These are phyloP conservation scores for Phytophthora kernoviae DNA, from an alignment of 352 stramenopile species.

Conservation along the genomic window DNA sequence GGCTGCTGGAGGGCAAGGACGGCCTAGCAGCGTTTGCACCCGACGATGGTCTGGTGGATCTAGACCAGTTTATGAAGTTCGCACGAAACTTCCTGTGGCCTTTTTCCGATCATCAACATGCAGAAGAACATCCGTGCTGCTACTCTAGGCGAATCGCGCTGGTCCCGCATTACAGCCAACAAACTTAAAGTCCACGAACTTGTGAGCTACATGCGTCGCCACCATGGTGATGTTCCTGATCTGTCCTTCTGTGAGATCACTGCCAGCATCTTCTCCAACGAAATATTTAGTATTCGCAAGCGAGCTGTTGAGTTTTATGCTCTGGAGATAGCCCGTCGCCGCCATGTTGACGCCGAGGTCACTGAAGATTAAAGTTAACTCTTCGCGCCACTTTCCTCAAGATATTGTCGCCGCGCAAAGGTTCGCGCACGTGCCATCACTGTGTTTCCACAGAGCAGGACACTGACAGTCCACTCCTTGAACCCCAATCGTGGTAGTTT, in stretches of 20 bases:
- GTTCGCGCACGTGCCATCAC: constrained; percentile 30
- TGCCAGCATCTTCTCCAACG: constrained; percentile 53
- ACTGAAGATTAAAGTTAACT: constrained; percentile 10
- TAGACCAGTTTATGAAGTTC: constrained; percentile 60
- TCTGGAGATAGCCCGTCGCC: constrained; percentile 41
- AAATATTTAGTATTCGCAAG: constrained; percentile 53
- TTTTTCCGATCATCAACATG: constrained; percentile 67
- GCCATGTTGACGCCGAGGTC: constrained; percentile 21
- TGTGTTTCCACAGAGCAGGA: constrained; percentile 39
- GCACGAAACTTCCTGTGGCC: constrained; percentile 52
- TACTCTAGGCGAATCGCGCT: constrained; percentile 47
- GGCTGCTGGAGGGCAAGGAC: constrained; percentile 50
- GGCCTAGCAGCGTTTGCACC: constrained; percentile 19
- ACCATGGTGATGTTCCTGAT: constrained; percentile 48
- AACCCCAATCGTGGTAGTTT: constrained; percentile 38
- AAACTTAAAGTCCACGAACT: constrained; percentile 62
- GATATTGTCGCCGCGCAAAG: constrained; percentile 46
- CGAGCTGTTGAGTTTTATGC: constrained; percentile 54
- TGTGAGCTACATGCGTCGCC: constrained; percentile 63
- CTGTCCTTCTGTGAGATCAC: constrained; percentile 45
- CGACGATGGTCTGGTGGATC: constrained; percentile 49
- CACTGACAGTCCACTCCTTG: constrained; percentile 35
- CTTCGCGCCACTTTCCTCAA: constrained; percentile 10
- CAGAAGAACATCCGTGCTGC: constrained; percentile 53
- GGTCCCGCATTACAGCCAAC: constrained; percentile 45